Evolutionary conservation across 257 asterid species (phyloP), one percentile per base, ranked within the genome.

Genomic region (Avicennia marina): DNA sequence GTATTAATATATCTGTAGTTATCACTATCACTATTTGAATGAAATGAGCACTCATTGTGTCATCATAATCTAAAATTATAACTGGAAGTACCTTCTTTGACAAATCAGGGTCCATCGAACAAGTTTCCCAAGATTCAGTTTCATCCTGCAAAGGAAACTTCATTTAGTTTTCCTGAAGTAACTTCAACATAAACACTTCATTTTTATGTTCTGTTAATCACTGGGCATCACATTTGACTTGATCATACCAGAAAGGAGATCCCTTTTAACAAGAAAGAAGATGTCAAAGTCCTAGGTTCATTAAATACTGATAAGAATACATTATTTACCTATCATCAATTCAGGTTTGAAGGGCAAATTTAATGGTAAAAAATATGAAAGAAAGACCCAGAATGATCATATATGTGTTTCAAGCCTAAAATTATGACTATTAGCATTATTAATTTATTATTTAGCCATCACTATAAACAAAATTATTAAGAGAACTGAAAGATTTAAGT

Each of bases 81-180:
- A 70, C 22, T 57, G 53, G 24, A 60, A 70, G 41, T 81, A 87
- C 95, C 95, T 84, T 82, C 65, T 77, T 75, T 11, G 72, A 48
- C 34, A 62, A 69, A 72, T 60, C 84, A 63, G 72, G 59, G 19
- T 74, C 86, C 51, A 58, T 51, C 40, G 77, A 68, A 75, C 71
- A 69, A 53, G 64, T 76, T 70, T 91, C 98, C 93, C 95, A 84
- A 12, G 93, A 66, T 64, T 91, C 96, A 68, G 78, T 66, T 39
- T 91, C 96, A 69, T 83, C 96, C 98, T 91, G 88, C 83, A 80
- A 60, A 62, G 15, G 6, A 19, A 31, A 40, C 61, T 19, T 21
- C 34, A 29, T 29, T 49, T 50, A 60, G 43, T 52, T 52, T 29
- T 50, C 43, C 40, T 5, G 61, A 26, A 26, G 31, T 41, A 19